phyloP scores from a whole-genome alignment of 164 flowering plant species.

The Nymphaea colorata region DNA sequence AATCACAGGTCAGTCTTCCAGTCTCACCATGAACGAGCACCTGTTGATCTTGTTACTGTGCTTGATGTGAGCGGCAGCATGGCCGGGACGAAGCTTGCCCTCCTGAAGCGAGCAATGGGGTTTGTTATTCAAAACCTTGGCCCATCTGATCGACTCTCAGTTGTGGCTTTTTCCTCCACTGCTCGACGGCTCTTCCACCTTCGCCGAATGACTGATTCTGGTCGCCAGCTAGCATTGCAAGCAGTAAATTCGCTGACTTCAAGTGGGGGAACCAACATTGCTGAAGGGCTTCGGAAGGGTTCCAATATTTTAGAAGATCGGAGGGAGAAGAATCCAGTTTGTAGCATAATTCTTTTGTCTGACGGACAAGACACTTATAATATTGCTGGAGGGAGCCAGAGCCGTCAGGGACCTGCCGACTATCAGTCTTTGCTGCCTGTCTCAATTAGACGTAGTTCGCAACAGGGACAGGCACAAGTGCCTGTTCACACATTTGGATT shows the following conservation, averaged over 20 bases:
- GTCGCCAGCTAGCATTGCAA: conserved; percentile 1
- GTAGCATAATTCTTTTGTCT: conserved; percentile 2
- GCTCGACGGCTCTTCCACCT: conserved; percentile 2
- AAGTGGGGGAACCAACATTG: conserved; percentile 3
- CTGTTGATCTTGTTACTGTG: conserved; percentile 2
- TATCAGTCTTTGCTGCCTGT: not conserved
- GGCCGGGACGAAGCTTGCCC: not conserved
- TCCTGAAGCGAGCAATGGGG: conserved; percentile 3
- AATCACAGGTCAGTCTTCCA: not conserved
- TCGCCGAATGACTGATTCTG: conserved; percentile 2
- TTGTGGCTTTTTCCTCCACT: conserved; percentile 1
- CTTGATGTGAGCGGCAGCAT: conserved; percentile 5
- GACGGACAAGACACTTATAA: conserved; percentile 3
- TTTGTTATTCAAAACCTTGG: conserved; percentile 3
- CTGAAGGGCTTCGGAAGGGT: conserved; percentile 1
- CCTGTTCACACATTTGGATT: conserved; percentile 3
- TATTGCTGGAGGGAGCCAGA: not conserved
- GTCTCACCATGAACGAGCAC: not conserved
- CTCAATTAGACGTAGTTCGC: not conserved
- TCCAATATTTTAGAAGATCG: not conserved
- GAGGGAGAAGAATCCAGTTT: conserved; percentile 2
- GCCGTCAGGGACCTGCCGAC: not conserved
- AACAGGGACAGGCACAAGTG: not conserved
- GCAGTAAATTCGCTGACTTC: conserved; percentile 1
- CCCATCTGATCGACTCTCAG: conserved; percentile 3